phyloP scores from a whole-genome alignment of 495 filamentous ascomycete genomes.

The Durotheca rogersii region DNA sequence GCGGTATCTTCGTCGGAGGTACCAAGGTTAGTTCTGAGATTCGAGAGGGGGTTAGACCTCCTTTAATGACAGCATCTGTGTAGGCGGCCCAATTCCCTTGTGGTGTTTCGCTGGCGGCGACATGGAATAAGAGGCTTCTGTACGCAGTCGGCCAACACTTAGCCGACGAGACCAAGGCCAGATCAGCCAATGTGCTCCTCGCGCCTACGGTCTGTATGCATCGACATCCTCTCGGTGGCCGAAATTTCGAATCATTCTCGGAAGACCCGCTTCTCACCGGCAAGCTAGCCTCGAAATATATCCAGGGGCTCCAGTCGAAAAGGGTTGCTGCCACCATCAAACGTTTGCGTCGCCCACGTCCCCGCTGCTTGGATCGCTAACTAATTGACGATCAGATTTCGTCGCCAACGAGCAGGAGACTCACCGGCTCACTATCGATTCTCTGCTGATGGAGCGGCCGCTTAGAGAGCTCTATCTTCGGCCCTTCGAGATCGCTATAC shows the following conservation, averaged over 20 bases:
- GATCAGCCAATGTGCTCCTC: conserved; percentile 71
- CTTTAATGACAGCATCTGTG: conserved; percentile 38
- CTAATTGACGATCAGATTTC: conserved; percentile 57
- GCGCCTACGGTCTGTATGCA: conserved; percentile 85
- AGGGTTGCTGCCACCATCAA: conserved; percentile 80
- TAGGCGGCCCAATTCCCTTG: conserved; percentile 72
- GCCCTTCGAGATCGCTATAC: conserved; percentile 78
- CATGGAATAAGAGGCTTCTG: conserved; percentile 73
- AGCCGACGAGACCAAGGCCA: conserved; percentile 69
- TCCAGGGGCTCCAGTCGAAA: conserved; percentile 71
- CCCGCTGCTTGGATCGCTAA: conserved; percentile 1
- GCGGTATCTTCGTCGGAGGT: conserved; percentile 64
- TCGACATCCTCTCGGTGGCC: conserved; percentile 75
- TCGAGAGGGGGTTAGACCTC: not conserved
- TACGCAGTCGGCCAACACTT: conserved; percentile 67
- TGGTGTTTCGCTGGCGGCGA: conserved; percentile 73
- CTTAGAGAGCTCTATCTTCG: conserved; percentile 79
- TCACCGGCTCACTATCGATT: conserved; percentile 70
- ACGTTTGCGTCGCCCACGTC: conserved; percentile 46
- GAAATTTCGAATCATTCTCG: conserved; percentile 85
- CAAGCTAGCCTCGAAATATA: conserved; percentile 69
- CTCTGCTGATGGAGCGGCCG: conserved; percentile 68
- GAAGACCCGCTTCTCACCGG: conserved; percentile 81
- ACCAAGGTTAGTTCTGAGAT: conserved; percentile 52
- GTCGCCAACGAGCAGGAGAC: conserved; percentile 86